These are phyloP conservation scores for Erodium chrysanthum DNA, from an alignment of 441 rosid genomes.

Conservation along the genomic window DNA sequence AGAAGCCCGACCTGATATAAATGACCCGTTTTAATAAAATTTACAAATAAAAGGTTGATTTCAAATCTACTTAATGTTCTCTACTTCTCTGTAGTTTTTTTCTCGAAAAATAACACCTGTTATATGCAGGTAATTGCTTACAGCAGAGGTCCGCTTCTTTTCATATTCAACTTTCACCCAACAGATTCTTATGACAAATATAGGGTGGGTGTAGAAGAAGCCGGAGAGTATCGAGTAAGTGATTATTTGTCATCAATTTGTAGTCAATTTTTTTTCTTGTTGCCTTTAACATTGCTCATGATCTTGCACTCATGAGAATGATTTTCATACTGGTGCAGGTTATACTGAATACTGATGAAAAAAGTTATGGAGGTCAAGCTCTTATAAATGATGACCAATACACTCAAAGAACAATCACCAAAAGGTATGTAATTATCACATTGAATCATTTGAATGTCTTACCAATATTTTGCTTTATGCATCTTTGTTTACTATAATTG, in stretches of 20 bases:
- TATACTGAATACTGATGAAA: conserved; percentile 69
- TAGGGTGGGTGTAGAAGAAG: conserved; percentile 77
- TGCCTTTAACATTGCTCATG: neutral
- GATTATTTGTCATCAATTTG: conserved; percentile 1
- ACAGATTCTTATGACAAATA: conserved; percentile 49
- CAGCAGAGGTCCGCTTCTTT: conserved; percentile 75
- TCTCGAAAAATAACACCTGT: neutral
- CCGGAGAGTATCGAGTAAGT: conserved; percentile 85
- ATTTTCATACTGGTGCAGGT: conserved; percentile 34
- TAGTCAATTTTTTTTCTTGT: neutral
- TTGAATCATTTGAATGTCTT: conserved; percentile 8
- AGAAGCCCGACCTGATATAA: too few species aligned
- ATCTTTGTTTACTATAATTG: conserved; percentile 1
- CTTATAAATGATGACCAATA: conserved; percentile 41
- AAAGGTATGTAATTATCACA: conserved; percentile 34
- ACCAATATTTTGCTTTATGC: conserved; percentile 5
- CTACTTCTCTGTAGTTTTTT: neutral
- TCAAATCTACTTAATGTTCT: neutral
- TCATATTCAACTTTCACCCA: conserved; percentile 88
- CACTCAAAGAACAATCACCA: conserved; percentile 56
- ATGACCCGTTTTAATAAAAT: too few species aligned
- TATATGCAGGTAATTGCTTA: conserved; percentile 66
- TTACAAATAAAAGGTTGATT: too few species aligned
- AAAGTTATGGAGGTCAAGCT: conserved; percentile 71
- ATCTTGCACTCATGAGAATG: neutral